phyloP scores from a whole-genome alignment of 768 basidiomycete genomes.

The Mycena alexandri region DNA sequence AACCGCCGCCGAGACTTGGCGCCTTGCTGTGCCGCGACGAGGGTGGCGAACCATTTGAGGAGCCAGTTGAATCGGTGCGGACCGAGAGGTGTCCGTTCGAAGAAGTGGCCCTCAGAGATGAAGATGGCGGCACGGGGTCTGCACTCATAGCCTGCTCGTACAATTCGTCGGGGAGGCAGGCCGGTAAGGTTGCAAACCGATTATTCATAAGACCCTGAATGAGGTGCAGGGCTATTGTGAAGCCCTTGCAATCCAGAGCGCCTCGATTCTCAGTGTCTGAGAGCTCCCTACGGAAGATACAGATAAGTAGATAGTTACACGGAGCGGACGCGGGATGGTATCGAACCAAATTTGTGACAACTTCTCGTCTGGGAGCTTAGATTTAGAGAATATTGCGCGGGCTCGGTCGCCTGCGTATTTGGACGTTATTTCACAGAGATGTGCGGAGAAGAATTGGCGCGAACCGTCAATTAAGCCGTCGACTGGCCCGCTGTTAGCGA shows the following conservation, averaged over 20 bases:
- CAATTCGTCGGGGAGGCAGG: slow-evolving; percentile 56
- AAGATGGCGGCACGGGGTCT: slow-evolving; percentile 29
- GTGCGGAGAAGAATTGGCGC: slow-evolving; percentile 8
- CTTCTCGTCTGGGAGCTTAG: slow-evolving; percentile 59
- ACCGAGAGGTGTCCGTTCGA: slow-evolving; percentile 3
- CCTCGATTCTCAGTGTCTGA: slow-evolving; percentile 68
- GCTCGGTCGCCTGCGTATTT: slow-evolving; percentile 58
- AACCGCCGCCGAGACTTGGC: slow-evolving; percentile 32
- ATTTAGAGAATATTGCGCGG: slow-evolving; percentile 66
- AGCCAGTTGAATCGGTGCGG: slow-evolving; percentile 5
- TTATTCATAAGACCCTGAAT: slow-evolving; percentile 67
- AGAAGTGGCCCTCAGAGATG: neutral
- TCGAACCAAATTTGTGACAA: slow-evolving; percentile 63
- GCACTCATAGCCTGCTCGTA: slow-evolving; percentile 59
- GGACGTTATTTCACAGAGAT: neutral
- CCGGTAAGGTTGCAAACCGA: slow-evolving; percentile 51
- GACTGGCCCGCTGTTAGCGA: slow-evolving; percentile 54
- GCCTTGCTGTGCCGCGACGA: slow-evolving; percentile 28
- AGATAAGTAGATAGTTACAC: neutral
- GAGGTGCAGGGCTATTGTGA: slow-evolving; percentile 71
- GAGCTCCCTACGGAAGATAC: slow-evolving; percentile 55
- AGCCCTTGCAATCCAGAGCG: slow-evolving; percentile 66
- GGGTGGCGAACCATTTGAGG: slow-evolving; percentile 9
- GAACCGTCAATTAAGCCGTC: slow-evolving; percentile 60
- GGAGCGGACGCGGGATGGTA: neutral